Evolutionary conservation across 768 basidiomycete genomes (phyloP).

Genomic region (Roridomyces roridus): DNA sequence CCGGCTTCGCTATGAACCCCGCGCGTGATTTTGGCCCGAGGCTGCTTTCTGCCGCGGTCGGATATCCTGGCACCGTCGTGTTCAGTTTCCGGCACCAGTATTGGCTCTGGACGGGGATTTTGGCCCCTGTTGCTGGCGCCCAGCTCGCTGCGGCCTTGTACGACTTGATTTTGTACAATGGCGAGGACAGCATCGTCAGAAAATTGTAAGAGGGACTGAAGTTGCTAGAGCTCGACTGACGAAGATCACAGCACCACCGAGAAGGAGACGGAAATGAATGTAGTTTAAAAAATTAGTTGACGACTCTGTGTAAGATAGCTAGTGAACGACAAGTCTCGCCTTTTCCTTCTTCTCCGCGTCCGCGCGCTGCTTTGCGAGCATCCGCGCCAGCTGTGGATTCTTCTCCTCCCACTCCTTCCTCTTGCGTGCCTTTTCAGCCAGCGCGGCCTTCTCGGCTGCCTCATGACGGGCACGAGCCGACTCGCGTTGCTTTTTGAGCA

Average conservation of each 20-base stretch:
- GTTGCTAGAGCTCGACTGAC: too few species aligned
- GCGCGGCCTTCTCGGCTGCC: slow-evolving; percentile 3
- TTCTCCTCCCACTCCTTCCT: slow-evolving; percentile 9
- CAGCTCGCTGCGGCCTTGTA: slow-evolving; percentile 50
- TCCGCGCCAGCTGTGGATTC: neutral
- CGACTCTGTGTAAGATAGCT: too few species aligned
- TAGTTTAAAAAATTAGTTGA: too few species aligned
- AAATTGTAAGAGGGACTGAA: too few species aligned
- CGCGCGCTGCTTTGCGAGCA: slow-evolving; percentile 31
- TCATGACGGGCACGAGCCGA: slow-evolving; percentile 8
- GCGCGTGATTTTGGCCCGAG: slow-evolving; percentile 57
- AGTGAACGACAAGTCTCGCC: too few species aligned
- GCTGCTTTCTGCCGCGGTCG: slow-evolving; percentile 59
- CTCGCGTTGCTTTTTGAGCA: neutral
- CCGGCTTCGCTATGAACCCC: slow-evolving; percentile 38
- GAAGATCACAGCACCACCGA: too few species aligned
- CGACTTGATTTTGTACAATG: slow-evolving; percentile 54
- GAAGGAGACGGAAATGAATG: too few species aligned
- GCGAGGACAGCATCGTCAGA: slow-evolving; percentile 49
- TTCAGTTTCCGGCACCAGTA: slow-evolving; percentile 49
- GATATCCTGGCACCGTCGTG: slow-evolving; percentile 48
- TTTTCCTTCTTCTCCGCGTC: slow-evolving; percentile 45
- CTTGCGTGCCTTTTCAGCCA: slow-evolving; percentile 1
- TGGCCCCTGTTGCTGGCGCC: slow-evolving; percentile 55
- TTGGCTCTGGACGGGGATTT: slow-evolving; percentile 60